These are phyloP conservation scores for Didymella sp. DNA, from an alignment of 2,329 filamentous ascomycete genomes.

Conservation along the genomic window DNA sequence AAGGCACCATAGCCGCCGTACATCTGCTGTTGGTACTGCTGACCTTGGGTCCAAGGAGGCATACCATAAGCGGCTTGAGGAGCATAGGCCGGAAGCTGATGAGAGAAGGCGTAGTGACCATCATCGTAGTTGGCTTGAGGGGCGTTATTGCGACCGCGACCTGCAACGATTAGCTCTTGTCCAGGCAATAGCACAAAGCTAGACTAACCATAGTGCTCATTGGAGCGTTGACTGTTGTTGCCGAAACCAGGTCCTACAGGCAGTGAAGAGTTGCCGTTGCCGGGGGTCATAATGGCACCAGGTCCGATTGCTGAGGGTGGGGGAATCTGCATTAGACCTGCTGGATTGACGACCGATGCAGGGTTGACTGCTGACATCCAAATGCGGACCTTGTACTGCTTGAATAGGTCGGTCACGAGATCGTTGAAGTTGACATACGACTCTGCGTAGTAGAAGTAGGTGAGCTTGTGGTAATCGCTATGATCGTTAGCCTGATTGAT, in stretches of 20 bases:
- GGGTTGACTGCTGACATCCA: constrained; percentile 99
- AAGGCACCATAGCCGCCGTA: constrained; percentile 33
- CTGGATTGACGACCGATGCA: constrained; percentile 72
- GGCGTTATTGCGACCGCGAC: constrained; percentile 27
- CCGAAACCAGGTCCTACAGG: constrained; percentile 47
- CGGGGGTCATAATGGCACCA: constrained; percentile 44
- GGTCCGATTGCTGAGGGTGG: constrained; percentile 50
- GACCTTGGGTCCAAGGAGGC: constrained; percentile 34
- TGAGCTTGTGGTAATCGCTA: constrained; percentile 98
- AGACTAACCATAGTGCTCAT: constrained; percentile 40
- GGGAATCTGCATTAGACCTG: constrained; percentile 42
- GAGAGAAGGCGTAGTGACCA: constrained; percentile 40
- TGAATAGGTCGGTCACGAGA: constrained; percentile 95
- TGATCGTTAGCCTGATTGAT: constrained; percentile 14
- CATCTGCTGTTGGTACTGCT: constrained; percentile 30
- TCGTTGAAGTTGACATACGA: constrained; percentile 99
- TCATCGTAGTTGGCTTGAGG: constrained; percentile 36
- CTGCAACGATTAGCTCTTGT: constrained; percentile 24
- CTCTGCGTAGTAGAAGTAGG: constrained; percentile 98
- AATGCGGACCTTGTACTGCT: constrained; percentile 98
- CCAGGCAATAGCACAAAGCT: not conserved
- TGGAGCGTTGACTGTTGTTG: constrained; percentile 31
- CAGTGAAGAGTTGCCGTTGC: constrained; percentile 27
- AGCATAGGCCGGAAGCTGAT: constrained; percentile 39
- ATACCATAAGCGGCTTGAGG: constrained; percentile 37